Evolutionary conservation across 225 moss, liverwort and hornwort species (phyloP).

Genomic region (Rhytidiadelphus loreus): DNA sequence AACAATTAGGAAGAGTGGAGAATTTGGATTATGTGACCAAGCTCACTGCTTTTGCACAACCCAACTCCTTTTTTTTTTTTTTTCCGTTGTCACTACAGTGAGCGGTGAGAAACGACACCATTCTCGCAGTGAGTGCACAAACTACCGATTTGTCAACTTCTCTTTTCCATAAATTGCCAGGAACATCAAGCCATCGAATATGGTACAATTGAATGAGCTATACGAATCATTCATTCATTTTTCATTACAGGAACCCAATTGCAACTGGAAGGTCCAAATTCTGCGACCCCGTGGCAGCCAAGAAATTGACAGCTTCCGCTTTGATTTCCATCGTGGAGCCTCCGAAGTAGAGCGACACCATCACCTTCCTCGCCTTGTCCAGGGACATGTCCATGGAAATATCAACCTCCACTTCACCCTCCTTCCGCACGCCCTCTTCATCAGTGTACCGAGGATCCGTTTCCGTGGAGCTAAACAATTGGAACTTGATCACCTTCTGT

Average conservation of each 20-base stretch:
- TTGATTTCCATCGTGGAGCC: conserved; percentile 23
- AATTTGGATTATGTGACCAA: background rate
- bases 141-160: background rate
- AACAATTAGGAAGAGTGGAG: background rate
- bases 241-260: background rate
- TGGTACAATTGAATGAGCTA: background rate
- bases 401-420: conserved; percentile 31
- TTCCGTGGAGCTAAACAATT: conserved; percentile 22
- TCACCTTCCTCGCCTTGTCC: background rate
- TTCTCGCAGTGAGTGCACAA: background rate
- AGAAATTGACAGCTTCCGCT: conserved; percentile 39
- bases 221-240: background rate
- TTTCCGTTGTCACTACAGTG: no score
- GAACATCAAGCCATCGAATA: background rate
- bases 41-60: background rate
- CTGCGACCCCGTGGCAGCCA: background rate
- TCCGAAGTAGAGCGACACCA: conserved; percentile 51
- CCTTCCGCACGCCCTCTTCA: conserved; percentile 1
- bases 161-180: no score
- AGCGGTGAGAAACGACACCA: background rate
- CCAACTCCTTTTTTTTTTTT: background rate
- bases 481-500: background rate
- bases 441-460: conserved; percentile 21
- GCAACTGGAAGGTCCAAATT: conserved; percentile 9
- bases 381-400: conserved; percentile 11